These are phyloP conservation scores for Delphinella strobiligena DNA, from an alignment of 2,329 filamentous ascomycete genomes.

Conservation along the genomic window DNA sequence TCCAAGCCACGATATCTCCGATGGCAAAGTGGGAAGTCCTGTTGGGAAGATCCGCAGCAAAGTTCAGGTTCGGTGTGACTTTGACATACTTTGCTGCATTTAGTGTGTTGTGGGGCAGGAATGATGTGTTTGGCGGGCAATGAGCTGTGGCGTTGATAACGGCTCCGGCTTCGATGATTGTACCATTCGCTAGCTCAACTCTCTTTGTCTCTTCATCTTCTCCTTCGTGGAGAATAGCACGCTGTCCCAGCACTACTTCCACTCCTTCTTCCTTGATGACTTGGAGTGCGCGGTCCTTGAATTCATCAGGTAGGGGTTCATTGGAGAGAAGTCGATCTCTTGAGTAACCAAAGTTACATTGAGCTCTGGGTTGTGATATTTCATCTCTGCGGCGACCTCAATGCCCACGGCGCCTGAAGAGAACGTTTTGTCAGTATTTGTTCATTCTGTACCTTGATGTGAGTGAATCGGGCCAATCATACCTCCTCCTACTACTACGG, in stretches of 20 bases:
- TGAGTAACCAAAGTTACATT: slow-evolving; percentile 68
- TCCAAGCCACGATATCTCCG: slow-evolving; percentile 60
- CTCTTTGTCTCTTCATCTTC: slow-evolving; percentile 28
- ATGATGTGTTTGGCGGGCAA: slow-evolving; percentile 49
- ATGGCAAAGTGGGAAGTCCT: slow-evolving; percentile 51
- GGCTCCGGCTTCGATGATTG: slow-evolving; percentile 47
- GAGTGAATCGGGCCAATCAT: not conserved
- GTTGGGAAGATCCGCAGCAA: slow-evolving; percentile 44
- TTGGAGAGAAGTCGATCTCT: slow-evolving; percentile 57
- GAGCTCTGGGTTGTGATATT: slow-evolving; percentile 50
- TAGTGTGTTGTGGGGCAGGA: slow-evolving; percentile 47
- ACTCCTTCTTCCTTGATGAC: slow-evolving; percentile 52
- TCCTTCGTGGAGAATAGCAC: slow-evolving; percentile 36
- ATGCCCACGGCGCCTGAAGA: slow-evolving; percentile 58
- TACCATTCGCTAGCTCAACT: slow-evolving; percentile 49
- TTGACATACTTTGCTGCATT: slow-evolving; percentile 54
- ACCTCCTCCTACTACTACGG: slow-evolving; percentile 65
- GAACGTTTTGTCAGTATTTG: not conserved
- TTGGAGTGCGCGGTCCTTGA: slow-evolving; percentile 49
- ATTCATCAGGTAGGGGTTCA: slow-evolving; percentile 58
- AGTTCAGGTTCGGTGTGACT: slow-evolving; percentile 44
- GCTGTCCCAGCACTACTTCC: slow-evolving; percentile 49
- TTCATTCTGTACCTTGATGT: not conserved
- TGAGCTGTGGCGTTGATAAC: slow-evolving; percentile 60
- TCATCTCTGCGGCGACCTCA: slow-evolving; percentile 71